Evolutionary conservation across 148 eudicot species (phyloP), one percentile per base, ranked within the genome.

Genomic region (Rhododendron henanense): DNA sequence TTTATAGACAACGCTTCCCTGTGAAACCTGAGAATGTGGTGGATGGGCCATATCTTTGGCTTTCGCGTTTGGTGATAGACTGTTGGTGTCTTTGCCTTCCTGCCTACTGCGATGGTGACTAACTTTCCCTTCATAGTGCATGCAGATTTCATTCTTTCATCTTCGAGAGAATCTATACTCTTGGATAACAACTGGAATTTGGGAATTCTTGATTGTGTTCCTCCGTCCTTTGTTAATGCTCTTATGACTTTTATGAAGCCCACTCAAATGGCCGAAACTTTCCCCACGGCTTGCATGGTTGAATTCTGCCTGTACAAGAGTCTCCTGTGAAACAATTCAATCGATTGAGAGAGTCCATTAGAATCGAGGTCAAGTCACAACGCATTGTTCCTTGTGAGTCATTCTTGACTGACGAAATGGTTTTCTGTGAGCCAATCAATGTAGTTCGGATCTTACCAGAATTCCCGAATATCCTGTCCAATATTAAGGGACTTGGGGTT

Each of bases 51-150:
- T 90, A 8, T 80, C 92, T 39, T 82, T 92, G 63, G 92, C 92
- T 45, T 92, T 92, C 53, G 93, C 92, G 2, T 89, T 86, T 77
- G 92, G 92, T 7, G 59, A 87, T 2, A 86, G 91, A 82, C 84
- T 5, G 88, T 84, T 45, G 94, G 93, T 8, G 81, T 92, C 61
- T 92, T 85, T 86, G 88, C 92, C 10, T 91, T 90, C 65, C 86
- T 91, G 74, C 93, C 93, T 3, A 92, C 92, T 10, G 88, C 85
- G 13, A 91, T 89, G 89, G 91, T 88, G 25, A 91, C 92, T 5
- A 90, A 90, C 65, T 91, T 92, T 73, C 91, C 92, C 1, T 92
- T 92, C 73, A 88, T 91, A 69, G 82, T 92, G 71, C 91, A 91
- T 21, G 93, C 90, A 6, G 93, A 92, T 69, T 91, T 92, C 74